Evolutionary conservation across 2,329 filamentous ascomycete species (phyloP), one percentile per base, ranked within the genome.

Genomic region (Teratosphaeria epicoccoides): DNA sequence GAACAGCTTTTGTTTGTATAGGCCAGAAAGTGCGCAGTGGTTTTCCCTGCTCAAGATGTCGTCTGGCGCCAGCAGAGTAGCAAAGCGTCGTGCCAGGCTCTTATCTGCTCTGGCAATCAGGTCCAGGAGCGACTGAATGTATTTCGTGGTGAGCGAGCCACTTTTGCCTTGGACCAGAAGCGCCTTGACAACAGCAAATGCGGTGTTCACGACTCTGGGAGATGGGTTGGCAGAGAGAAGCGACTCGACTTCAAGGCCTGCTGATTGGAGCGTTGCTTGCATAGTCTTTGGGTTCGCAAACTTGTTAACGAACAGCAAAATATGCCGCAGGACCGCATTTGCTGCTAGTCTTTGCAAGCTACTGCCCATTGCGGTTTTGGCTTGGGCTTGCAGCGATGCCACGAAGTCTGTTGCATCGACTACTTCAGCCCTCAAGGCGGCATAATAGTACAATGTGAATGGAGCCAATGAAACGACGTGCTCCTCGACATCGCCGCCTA

Each of bases 1-100:
- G 67, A 85, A 85, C 40, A 78, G 73, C 55, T 79, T 80, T 60
- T 85, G 82, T 61, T 81, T 83, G 57, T 79, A 76, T 2, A 85
- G 71, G 3, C 81, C 72, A 3, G 81, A 78, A 33, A 85, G 76
- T 17, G 75, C 73, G 54, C 81, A 83, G 55, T 80, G 76, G 58
- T 85, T 85, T 33, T 74, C 68, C 54, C 78, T 75, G 11, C 73
- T 80, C 29, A 85, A 68, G 22, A 85, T 69, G 55, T 83, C 79
- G 57, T 84, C 80, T 2, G 79, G 74, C 24, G 78, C 71, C 4
- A 85, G 72, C 2, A 85, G 72, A 7, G 77, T 76, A 12, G 74
- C 67, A 59, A 85, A 85, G 24, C 78, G 76, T 46, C 75, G 74
- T 1, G 81, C 78, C 29, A 79, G 72, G 24, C 23, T 37, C 26